A percentile compares a stretch with the other conserved stretches of the same genome.
Conservation (phyloP, 495 filamentous ascomycete species). For the Neurospora sublineolata region DNA sequence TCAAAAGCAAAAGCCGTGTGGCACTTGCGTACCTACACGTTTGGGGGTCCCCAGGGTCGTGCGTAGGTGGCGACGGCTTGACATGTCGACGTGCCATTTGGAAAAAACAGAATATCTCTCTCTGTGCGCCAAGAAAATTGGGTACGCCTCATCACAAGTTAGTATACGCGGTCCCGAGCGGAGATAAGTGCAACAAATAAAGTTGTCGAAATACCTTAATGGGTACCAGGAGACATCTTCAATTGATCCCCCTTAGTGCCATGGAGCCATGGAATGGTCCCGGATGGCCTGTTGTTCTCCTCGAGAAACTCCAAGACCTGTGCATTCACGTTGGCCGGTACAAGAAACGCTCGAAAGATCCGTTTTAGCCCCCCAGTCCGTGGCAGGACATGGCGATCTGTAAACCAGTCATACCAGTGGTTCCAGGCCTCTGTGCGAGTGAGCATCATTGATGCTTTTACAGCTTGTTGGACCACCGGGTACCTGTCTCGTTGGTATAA, state of each 20-base stretch:
- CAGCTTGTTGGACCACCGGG: neutral
- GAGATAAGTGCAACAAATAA: neutral
- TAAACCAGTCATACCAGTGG: neutral
- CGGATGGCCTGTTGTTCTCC: neutral
- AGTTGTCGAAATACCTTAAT: neutral
- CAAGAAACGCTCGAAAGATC: neutral
- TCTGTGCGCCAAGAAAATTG: neutral
- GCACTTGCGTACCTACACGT: neutral
- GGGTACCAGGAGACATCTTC: neutral
- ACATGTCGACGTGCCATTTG: neutral
- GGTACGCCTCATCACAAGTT: neutral
- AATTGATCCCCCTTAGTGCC: too few relatives aligned
- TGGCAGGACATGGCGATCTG: neutral
- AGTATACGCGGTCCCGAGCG: neutral
- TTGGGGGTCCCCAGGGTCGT: neutral
- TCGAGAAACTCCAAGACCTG: conserved; percentile 4
- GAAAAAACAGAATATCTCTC: neutral
- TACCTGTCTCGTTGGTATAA: neutral
- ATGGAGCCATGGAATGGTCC: neutral
- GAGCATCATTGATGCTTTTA: neutral
- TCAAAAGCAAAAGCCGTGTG: neutral
- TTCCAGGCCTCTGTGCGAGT: neutral
- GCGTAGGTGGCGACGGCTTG: neutral
- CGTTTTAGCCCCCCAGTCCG: neutral
- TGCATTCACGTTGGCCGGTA: neutral